Evolutionary conservation across 345 rosid genomes (phyloP), one percentile per base, ranked within the genome.

Genomic region (Syzygium grande): DNA sequence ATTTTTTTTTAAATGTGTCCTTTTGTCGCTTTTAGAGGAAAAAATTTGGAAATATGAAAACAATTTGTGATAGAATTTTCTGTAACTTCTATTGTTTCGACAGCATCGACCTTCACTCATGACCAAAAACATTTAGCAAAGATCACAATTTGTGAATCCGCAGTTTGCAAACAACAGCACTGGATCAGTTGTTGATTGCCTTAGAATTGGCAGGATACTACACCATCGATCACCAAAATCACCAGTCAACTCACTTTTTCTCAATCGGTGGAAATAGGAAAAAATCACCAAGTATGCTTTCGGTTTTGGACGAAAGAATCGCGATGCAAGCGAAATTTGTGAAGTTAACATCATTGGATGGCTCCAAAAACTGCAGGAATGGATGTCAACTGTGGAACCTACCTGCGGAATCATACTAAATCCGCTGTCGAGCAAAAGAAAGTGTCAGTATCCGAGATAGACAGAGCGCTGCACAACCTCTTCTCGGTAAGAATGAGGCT

Each of bases 381-480:
- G 99, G 99, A 96, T 90, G 93, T 97, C 83, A 90, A 97, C 89
- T 96, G 99, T 46, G 99, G 99, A 85, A 86, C 94, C 59, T 97
- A 93, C 91, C 88, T 96, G 91, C 94, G 63, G 84, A 89, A 94
- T 19, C 92, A 95, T 87, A 90, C 98, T 34, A 94, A 94, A 91
- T 92, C 95, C 52, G 98, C 99, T 30, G 89, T 98, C 21, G 68
- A 89, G 85, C 93, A 93, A 91, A 92, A 93, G 86, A 98, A 95
- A 90, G 87, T 98, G 16, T 89, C 93, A 2, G 95, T 91, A 87
- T 78, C 91, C 22, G 91, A 91, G 84, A 91, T 98, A 7, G 93
- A 96, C 90, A 91, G 93, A 92, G 98, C 99, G 79, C 93, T 98
- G 21, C 90, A 91, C 89, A 94, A 98, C 84, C 98, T 96, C 84